Evolutionary conservation across 257 asterid species (phyloP).

Genomic region (Salvia rosmarinus): DNA sequence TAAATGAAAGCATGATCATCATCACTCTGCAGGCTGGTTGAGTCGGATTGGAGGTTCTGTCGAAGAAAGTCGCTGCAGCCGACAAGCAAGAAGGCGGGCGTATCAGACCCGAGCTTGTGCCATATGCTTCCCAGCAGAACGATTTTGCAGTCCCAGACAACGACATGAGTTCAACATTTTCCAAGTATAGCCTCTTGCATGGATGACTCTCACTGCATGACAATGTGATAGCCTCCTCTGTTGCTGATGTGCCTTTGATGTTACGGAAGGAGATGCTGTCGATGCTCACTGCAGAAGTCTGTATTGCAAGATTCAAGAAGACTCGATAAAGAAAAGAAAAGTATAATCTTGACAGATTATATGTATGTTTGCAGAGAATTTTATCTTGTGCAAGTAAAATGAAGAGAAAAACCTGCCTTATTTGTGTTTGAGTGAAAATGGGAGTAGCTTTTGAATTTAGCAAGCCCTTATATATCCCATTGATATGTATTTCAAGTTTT

Average conservation of each 20-base stretch:
- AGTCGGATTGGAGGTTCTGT: slow-evolving; percentile 30
- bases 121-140: slow-evolving; percentile 71
- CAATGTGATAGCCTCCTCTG: slow-evolving; percentile 58
- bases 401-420: not conserved
- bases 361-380: not conserved
- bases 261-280: slow-evolving; percentile 45
- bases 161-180: slow-evolving; percentile 53
- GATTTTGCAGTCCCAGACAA: slow-evolving; percentile 45
- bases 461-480: too few species aligned
- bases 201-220: slow-evolving; percentile 73
- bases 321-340: not conserved
- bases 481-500: too few species aligned
- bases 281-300: slow-evolving; percentile 63
- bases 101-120: slow-evolving; percentile 49
- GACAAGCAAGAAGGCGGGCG: slow-evolving; percentile 60
- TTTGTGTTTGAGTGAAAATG: too few species aligned
- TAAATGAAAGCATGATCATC: slow-evolving; percentile 19
- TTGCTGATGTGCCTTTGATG: slow-evolving; percentile 72
- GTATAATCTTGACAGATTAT: not conserved
- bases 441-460: too few species aligned
- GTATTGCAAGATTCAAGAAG: slow-evolving; percentile 29
- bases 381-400: not conserved
- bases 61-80: slow-evolving; percentile 31
- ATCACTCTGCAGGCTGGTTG: slow-evolving; percentile 31
- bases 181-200: slow-evolving; percentile 51